Evolutionary conservation across 768 basidiomycete species (phyloP), one percentile per base, ranked within the genome.

Genomic region (Podaxis sp.): DNA sequence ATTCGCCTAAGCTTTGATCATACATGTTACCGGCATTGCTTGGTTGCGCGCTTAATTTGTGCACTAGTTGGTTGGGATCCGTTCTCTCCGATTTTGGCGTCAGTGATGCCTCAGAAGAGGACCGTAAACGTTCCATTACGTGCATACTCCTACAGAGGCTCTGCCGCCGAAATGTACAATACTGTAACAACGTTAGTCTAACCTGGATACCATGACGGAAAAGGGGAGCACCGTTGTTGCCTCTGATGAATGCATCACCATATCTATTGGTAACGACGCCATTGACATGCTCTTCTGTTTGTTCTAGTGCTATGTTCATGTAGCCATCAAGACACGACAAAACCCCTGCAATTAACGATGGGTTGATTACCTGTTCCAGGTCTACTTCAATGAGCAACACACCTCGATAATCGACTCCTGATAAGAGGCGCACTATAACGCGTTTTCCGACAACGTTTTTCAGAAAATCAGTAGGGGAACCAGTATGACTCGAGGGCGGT

Each of bases 251-350:
- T 26, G 95, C 90, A 75, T 99, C 96, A 1, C 96, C 95, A 69
- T 96, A 98, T 64, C 82, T 84, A 71, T 96, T 96, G 37, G 92
- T 96, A 53, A 91, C 83, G n/a, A 76, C 69, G 3, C 95, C 95
- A 65, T 91, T 89, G 10, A 96, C 93, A 74, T 95, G 87, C 76
- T 99, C 97, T 76, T 97, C 95, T 2, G 96, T 97, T 74, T 97
- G 93, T 76, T 99, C 97, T 38, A 99, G 77, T 13, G 95, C 97
- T 55, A 99, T 96, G 77, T 99, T 99, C 97, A 99, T 99, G 75
- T 97, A 99, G 0, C 96, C 96, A 75, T 99, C 97, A 24, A 99
- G 83, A 71, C 97, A 99, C 2, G 95, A 96, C 13, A 99, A 78
- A 2, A 95, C 82, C 20, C 96, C 96, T 99, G 64, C 4, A 40